Evolutionary conservation across 192 early-diverging fungal genomes (phyloP).

Genomic region (Entomortierella beljakovae): DNA sequence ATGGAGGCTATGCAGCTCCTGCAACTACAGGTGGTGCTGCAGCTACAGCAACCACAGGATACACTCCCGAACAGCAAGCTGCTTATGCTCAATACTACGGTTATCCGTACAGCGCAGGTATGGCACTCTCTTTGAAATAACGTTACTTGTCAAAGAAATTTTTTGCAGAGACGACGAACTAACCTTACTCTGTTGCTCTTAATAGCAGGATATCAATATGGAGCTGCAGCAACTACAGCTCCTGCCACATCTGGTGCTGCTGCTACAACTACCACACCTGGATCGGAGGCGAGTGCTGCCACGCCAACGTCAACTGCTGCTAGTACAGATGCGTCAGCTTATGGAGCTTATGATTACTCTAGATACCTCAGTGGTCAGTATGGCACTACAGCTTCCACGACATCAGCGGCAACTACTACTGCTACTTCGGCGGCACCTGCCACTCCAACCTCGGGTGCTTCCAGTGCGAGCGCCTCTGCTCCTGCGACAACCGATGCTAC

Average conservation of each 20-base stretch:
- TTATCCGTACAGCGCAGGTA: constrained; percentile 35
- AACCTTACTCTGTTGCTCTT: background rate
- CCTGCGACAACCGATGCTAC: constrained; percentile 13
- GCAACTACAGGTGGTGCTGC: constrained; percentile 11
- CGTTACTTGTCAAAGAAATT: background rate
- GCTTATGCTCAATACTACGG: constrained; percentile 55
- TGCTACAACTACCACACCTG: constrained; percentile 13
- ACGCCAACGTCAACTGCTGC: constrained; percentile 1
- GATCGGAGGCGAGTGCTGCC: constrained; percentile 1
- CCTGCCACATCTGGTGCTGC: constrained; percentile 8
- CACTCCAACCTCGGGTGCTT: background rate
- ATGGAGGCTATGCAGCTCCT: constrained; percentile 40
- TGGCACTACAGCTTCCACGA: constrained; percentile 29
- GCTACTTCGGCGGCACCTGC: constrained; percentile 1
- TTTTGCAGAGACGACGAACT: background rate
- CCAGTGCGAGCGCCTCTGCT: background rate
- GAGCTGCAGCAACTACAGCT: background rate
- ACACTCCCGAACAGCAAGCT: constrained; percentile 54
- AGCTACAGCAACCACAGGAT: constrained; percentile 23
- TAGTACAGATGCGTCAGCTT: constrained; percentile 17
- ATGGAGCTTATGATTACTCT: constrained; percentile 37
- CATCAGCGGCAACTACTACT: constrained; percentile 4
- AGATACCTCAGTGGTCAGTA: constrained; percentile 34
- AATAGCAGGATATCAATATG: constrained; percentile 13
- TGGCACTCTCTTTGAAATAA: background rate